Base-by-base conservation (phyloP, 129 eudicot species). In the Flaveria trinervia region DNA sequence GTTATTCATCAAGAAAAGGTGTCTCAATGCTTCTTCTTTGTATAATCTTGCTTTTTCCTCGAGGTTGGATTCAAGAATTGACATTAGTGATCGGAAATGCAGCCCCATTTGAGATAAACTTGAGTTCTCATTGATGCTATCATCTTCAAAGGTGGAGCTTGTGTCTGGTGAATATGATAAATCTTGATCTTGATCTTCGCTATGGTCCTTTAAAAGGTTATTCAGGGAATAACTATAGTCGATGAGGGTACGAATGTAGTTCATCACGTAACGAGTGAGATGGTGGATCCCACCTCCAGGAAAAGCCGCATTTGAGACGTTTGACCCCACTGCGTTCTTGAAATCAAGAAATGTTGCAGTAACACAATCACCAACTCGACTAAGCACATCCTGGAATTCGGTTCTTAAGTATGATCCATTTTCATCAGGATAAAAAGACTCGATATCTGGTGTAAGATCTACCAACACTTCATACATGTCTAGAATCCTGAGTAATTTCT, bases 271-370 rank as follows among this genome's bases (percentile, higher is more conserved):
- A 1, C 93, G 78, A 4, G 98, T 91, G 52, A 94, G 85, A 68
- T 85, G 97, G 76, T 94, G 98, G 74, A 86, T 83, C 46, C 97
- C 97, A 43, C 98, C 98, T 12, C 97, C 97, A 1, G 93, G 88
- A 39, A 91, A 90, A 43, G 98, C 79, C 2, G 74, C 85, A 5
- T 88, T 68, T 11, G 98, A 88, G n/a, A 83, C 79, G 18, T 86
- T 87, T 11, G 90, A 65, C 1, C 88, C 89, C 26, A 94, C 97
- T 3, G 88, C 88, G 9, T 82, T 89, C 83, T 89, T 86, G 46
- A 94, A 91, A 57, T 91, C 96, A 20, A 91, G 86, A 43, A 94
- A 94, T 0, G 96, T 91, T 39, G 91, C 75, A 55, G 80, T 87
- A 3, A 82, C 94, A 75, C 92, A 89, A 45, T 85, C 93, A 5